phyloP scores from a whole-genome alignment of 2,329 filamentous ascomycete genomes.

The Hypoxylon sp. region DNA sequence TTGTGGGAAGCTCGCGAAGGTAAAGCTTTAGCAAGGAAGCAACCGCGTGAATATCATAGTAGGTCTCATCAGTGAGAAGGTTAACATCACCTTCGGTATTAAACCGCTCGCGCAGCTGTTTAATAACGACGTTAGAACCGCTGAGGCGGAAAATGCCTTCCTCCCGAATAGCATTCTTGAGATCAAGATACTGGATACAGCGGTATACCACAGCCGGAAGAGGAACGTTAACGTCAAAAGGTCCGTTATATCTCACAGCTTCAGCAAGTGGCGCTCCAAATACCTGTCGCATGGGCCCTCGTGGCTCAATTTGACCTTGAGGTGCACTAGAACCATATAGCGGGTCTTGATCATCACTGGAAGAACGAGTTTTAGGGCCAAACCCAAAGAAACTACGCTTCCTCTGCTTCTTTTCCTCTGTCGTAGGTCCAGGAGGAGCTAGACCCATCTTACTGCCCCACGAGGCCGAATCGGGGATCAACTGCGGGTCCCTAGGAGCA shows the following conservation, averaged over 20 bases:
- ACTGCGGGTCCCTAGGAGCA: constrained; percentile 84
- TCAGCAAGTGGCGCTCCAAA: constrained; percentile 91
- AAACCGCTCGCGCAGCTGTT: constrained; percentile 90
- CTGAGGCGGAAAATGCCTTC: constrained; percentile 98
- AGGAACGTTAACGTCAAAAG: constrained; percentile 78
- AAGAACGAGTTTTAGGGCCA: constrained; percentile 71
- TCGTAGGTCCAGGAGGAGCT: constrained; percentile 62
- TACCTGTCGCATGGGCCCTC: constrained; percentile 75
- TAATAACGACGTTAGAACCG: constrained; percentile 96
- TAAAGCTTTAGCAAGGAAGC: constrained; percentile 96
- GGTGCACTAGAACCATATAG: constrained; percentile 63
- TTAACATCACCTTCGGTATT: constrained; percentile 94
- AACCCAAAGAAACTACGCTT: constrained; percentile 85
- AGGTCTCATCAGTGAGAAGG: constrained; percentile 83
- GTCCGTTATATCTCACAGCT: constrained; percentile 85
- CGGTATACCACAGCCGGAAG: constrained; percentile 95
- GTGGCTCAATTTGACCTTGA: constrained; percentile 60
- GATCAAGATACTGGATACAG: constrained; percentile 92
- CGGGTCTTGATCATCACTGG: constrained; percentile 71
- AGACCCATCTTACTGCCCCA: constrained; percentile 86
- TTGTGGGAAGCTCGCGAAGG: constrained; percentile 89
- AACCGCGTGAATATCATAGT: constrained; percentile 96
- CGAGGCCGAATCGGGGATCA: constrained; percentile 84
- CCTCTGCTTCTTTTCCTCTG: constrained; percentile 83
- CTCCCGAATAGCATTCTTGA: constrained; percentile 84